These are phyloP conservation scores for Lasiodiplodia sp. DNA, from an alignment of 2,329 filamentous ascomycete genomes.

Conservation along the genomic window DNA sequence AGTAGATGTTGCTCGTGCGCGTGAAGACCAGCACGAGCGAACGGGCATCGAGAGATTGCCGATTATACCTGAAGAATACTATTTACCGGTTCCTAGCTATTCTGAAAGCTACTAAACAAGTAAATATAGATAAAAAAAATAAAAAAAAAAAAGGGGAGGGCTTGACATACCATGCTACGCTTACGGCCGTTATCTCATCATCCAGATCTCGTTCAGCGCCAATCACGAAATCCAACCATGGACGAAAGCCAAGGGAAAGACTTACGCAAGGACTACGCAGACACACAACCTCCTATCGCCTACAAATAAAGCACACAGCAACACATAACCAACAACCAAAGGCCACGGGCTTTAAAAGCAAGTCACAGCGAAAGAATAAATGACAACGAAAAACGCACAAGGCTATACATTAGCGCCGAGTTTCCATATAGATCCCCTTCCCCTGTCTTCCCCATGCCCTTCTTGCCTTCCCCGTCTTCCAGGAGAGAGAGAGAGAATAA, in stretches of 20 bases:
- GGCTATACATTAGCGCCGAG: constrained; percentile 22
- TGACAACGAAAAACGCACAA: background rate
- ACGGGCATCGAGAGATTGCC: no score
- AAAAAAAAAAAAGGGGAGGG: no score
- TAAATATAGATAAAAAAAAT: no score
- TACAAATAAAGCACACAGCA: background rate
- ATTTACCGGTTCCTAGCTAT: no score
- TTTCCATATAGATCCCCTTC: background rate
- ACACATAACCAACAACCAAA: background rate
- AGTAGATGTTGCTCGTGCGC: no score
- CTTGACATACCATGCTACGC: no score
- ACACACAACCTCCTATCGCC: background rate
- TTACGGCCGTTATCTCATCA: no score
- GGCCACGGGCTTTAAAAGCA: background rate
- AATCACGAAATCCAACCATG: background rate
- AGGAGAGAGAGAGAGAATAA: constrained; percentile 1
- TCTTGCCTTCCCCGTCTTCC: background rate
- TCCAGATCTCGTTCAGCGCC: no score
- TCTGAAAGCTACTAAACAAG: no score
- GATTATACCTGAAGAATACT: no score
- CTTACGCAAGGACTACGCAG: background rate
- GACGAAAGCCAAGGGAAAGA: background rate
- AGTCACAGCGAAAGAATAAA: background rate
- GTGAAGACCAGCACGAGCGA: no score
- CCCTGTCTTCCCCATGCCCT: background rate